Percentiles rank a stretch among this genome's conserved stretches.
Evolutionary conservation across 768 basidiomycete genomes (phyloP).

Genomic region (Phylloporus sp.): DNA sequence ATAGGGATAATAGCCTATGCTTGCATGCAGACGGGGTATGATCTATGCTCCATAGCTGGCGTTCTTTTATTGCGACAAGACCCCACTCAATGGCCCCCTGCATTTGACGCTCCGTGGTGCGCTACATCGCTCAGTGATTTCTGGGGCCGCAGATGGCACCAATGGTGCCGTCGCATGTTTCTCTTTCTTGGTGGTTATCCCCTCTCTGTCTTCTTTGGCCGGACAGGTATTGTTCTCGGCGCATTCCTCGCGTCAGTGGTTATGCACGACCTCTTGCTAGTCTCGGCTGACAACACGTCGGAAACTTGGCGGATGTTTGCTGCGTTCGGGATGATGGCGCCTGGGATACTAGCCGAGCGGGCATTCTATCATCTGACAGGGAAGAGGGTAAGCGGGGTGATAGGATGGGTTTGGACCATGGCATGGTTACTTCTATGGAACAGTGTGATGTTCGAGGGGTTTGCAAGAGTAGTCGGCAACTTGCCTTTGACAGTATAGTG

Average conservation of each 20-base stretch:
- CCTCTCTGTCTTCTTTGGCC: background rate
- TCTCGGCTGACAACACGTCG: slow-evolving; percentile 41
- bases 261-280: background rate
- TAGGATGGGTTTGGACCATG: slow-evolving; percentile 36
- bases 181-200: slow-evolving; percentile 11
- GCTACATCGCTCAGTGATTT: slow-evolving; percentile 36
- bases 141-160: slow-evolving; percentile 41
- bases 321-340: slow-evolving; percentile 54
- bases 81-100: slow-evolving; percentile 32
- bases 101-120: slow-evolving; percentile 32
- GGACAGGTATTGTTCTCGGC: background rate
- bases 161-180: slow-evolving; percentile 32
- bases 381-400: slow-evolving; percentile 26
- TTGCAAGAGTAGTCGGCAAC: background rate
- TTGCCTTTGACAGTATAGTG: background rate
- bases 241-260: background rate
- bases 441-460: slow-evolving; percentile 13
- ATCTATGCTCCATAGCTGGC: slow-evolving; percentile 19
- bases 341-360: slow-evolving; percentile 47
- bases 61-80: slow-evolving; percentile 28
- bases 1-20: slow-evolving; percentile 43
- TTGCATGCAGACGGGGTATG: slow-evolving; percentile 38
- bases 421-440: slow-evolving; percentile 18
- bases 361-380: slow-evolving; percentile 23
- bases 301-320: slow-evolving; percentile 41